Evolutionary conservation across 1,139 yeast species (phyloP).

Genomic region (Zygoascus hellenicus): DNA sequence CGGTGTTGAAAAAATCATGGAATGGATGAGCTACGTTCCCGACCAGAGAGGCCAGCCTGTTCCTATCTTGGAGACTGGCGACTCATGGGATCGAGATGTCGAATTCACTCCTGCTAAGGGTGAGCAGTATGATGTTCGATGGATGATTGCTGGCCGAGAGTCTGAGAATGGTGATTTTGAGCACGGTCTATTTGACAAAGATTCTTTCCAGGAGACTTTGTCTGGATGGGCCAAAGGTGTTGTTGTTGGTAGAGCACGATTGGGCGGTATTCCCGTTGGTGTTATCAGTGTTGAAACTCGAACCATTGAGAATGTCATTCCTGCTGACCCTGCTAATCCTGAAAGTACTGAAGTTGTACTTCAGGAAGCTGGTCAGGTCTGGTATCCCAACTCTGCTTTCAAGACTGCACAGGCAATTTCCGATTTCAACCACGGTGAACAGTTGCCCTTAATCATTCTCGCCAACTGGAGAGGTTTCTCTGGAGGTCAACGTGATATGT

Average conservation of each 20-base stretch:
- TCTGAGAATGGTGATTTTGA: constrained; percentile 64
- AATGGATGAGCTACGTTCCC: constrained; percentile 96
- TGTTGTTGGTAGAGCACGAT: constrained; percentile 96
- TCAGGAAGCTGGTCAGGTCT: constrained; percentile 98
- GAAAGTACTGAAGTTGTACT: constrained; percentile 80
- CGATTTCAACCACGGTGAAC: constrained; percentile 97
- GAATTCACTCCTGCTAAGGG: constrained; percentile 69
- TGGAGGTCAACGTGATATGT: constrained; percentile 99
- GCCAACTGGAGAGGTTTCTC: constrained; percentile 99
- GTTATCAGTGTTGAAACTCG: constrained; percentile 95
- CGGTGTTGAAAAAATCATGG: constrained; percentile 90
- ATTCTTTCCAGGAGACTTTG: constrained; percentile 93
- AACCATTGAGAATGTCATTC: constrained; percentile 77
- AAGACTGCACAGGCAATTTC: constrained; percentile 98
- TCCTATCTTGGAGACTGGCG: constrained; percentile 75
- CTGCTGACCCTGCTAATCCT: constrained; percentile 98
- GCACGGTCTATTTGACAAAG: constrained; percentile 83
- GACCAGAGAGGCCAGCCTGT: constrained; percentile 86
- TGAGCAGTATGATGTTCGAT: constrained; percentile 84
- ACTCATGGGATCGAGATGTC: constrained; percentile 89
- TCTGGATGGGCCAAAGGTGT: constrained; percentile 99
- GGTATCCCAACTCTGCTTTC: constrained; percentile 99
- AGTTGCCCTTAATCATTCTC: constrained; percentile 90
- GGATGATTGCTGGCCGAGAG: constrained; percentile 86
- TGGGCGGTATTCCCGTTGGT: constrained; percentile 98